These are phyloP conservation scores for Lactarius deliciosus DNA, from an alignment of 768 basidiomycete species.

Conservation along the genomic window DNA sequence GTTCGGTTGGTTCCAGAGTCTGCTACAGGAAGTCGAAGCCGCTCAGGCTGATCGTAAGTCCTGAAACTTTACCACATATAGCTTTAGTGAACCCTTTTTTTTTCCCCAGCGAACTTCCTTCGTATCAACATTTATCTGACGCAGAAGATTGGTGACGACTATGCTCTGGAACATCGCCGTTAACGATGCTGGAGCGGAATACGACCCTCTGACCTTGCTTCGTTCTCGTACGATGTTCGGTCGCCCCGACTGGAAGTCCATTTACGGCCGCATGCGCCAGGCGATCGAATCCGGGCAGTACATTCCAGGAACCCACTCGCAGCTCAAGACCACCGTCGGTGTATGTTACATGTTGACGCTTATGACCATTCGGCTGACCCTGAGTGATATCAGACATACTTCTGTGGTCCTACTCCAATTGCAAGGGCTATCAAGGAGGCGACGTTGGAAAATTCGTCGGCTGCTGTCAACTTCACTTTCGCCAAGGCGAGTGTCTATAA, in stretches of 20 bases:
- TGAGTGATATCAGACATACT: slow-evolving; percentile 61
- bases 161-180: slow-evolving; percentile 92
- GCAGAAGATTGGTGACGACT: slow-evolving; percentile 77
- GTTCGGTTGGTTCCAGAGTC: slow-evolving; percentile 95
- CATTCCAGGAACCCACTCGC: slow-evolving; percentile 72
- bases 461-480: slow-evolving; percentile 72
- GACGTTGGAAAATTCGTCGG: slow-evolving; percentile 51
- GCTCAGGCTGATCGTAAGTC: slow-evolving; percentile 85
- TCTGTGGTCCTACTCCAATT: slow-evolving; percentile 78
- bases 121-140: slow-evolving; percentile 91
- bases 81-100: neutral
- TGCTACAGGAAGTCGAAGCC: slow-evolving; percentile 85
- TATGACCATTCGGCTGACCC: slow-evolving; percentile 15
- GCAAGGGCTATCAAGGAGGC: slow-evolving; percentile 78
- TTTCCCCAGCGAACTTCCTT: slow-evolving; percentile 74
- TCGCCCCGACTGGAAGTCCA: slow-evolving; percentile 83
- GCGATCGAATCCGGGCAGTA: slow-evolving; percentile 84
- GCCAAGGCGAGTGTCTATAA: slow-evolving; percentile 59
- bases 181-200: slow-evolving; percentile 81
- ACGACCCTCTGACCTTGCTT: slow-evolving; percentile 87
- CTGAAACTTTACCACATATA: neutral
- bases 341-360: slow-evolving; percentile 45
- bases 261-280: slow-evolving; percentile 71
- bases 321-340: slow-evolving; percentile 80
- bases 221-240: slow-evolving; percentile 89